Evolutionary conservation across 2,329 filamentous ascomycete genomes (phyloP).

Genomic region (Penicillium oxalicum): DNA sequence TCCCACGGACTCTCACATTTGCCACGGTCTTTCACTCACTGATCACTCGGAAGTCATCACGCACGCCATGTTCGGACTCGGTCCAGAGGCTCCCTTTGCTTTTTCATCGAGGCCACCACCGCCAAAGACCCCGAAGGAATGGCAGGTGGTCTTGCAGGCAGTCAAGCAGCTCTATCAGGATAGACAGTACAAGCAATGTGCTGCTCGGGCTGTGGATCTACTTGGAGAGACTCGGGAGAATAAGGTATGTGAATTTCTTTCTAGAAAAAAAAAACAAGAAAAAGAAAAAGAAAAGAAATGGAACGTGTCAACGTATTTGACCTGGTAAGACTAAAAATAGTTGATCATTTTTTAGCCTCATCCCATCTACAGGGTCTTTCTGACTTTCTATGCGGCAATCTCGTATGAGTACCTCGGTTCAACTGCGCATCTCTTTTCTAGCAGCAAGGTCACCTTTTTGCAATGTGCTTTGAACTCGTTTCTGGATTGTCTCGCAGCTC

Average conservation of each 20-base stretch:
- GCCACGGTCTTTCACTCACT: not conserved
- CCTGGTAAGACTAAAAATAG: constrained; percentile 1
- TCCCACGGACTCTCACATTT: not conserved
- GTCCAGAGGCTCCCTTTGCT: constrained; percentile 13
- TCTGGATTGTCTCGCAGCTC: constrained; percentile 24
- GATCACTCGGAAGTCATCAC: not conserved
- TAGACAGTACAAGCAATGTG: constrained; percentile 39
- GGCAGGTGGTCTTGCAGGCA: constrained; percentile 28
- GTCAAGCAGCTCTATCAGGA: constrained; percentile 34
- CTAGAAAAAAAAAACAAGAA: no score
- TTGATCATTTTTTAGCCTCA: constrained; percentile 23
- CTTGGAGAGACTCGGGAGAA: constrained; percentile 18
- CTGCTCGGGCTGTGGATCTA: constrained; percentile 27
- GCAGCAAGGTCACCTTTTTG: constrained; percentile 39
- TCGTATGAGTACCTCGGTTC: constrained; percentile 45
- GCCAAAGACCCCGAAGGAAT: constrained; percentile 23
- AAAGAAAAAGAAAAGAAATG: no score
- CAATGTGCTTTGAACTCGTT: constrained; percentile 39
- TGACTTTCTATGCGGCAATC: constrained; percentile 44
- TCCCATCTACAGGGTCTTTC: constrained; percentile 33
- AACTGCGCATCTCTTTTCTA: constrained; percentile 43
- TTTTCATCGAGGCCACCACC: constrained; percentile 14
- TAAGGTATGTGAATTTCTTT: no score
- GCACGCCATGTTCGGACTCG: constrained; percentile 11
- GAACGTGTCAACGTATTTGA: not conserved